Evolutionary conservation across 257 asterid species (phyloP).

Genomic region (Gentiana macrophylla): DNA sequence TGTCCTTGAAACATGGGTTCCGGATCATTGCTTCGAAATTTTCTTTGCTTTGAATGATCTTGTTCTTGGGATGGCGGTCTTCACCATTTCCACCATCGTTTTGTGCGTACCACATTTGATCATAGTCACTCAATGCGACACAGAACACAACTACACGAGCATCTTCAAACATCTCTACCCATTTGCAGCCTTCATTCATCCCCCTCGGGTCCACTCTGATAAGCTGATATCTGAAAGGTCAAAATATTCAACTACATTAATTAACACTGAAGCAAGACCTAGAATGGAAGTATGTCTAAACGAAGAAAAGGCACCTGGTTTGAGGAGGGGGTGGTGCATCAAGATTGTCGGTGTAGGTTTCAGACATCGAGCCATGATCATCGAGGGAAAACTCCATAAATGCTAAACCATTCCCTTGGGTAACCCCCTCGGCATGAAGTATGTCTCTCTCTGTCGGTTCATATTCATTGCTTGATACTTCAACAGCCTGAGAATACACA

Average conservation of each 20-base stretch:
- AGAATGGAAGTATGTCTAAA: neutral
- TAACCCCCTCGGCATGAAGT: conserved; percentile 86
- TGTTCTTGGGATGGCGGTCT: conserved; percentile 41
- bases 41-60: conserved; percentile 73
- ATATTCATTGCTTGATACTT: conserved; percentile 88
- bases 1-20: conserved; percentile 70
- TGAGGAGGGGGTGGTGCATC: conserved; percentile 60
- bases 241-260: neutral
- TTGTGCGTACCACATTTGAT: conserved; percentile 46
- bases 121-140: conserved; percentile 69
- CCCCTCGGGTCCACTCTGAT: conserved; percentile 80
- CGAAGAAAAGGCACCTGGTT: conserved; percentile 37
- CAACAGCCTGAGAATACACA: conserved; percentile 56
- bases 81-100: conserved; percentile 21
- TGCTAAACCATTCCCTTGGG: conserved; percentile 90
- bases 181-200: conserved; percentile 78
- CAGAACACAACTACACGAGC: conserved; percentile 76
- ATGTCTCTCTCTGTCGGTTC: conserved; percentile 90
- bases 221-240: conserved; percentile 60
- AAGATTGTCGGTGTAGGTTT: conserved; percentile 65
- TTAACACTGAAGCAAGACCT: neutral
- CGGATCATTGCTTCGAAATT: conserved; percentile 59
- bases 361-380: conserved; percentile 94
- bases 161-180: conserved; percentile 98
- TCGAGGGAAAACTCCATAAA: conserved; percentile 89